These are phyloP conservation scores for Thuja plicata DNA, from an alignment of 83 land plant species.

Conservation along the genomic window DNA sequence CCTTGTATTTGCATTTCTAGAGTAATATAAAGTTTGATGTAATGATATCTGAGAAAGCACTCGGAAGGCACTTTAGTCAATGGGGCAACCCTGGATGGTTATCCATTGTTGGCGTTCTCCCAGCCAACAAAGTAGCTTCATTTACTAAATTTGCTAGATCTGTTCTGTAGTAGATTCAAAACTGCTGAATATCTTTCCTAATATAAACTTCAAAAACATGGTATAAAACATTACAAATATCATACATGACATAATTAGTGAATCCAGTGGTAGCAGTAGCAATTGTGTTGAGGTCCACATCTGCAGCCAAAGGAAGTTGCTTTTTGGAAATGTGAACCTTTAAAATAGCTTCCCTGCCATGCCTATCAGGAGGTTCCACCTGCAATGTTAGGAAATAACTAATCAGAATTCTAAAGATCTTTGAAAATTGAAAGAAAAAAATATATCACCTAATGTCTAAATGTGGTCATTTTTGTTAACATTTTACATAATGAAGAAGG, in stretches of 20 bases:
- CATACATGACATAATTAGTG: constrained; percentile 62
- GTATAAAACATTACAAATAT: background rate
- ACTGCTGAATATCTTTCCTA: background rate
- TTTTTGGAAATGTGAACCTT: constrained; percentile 86
- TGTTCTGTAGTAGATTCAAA: constrained; percentile 64
- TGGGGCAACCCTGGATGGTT: background rate
- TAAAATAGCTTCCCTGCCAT: constrained; percentile 91
- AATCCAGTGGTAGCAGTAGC: constrained; percentile 93
- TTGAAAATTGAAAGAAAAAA: background rate
- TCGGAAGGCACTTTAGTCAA: too few species aligned
- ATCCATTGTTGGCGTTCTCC: constrained; percentile 34
- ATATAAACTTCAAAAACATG: background rate
- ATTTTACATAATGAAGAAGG: background rate
- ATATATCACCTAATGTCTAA: background rate
- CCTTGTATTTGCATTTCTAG: too few species aligned
- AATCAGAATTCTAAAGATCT: background rate
- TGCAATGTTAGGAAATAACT: constrained; percentile 25
- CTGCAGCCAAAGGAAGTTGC: constrained; percentile 80
- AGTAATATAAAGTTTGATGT: too few species aligned
- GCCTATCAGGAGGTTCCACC: constrained; percentile 97
- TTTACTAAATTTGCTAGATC: constrained; percentile 99
- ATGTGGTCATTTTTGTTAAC: background rate
- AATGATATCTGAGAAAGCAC: too few species aligned
- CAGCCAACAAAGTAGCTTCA: constrained; percentile 98
- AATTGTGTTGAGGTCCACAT: constrained; percentile 77